Evolutionary conservation across 768 basidiomycete genomes (phyloP).

Genomic region (Amanita subjunquillea): DNA sequence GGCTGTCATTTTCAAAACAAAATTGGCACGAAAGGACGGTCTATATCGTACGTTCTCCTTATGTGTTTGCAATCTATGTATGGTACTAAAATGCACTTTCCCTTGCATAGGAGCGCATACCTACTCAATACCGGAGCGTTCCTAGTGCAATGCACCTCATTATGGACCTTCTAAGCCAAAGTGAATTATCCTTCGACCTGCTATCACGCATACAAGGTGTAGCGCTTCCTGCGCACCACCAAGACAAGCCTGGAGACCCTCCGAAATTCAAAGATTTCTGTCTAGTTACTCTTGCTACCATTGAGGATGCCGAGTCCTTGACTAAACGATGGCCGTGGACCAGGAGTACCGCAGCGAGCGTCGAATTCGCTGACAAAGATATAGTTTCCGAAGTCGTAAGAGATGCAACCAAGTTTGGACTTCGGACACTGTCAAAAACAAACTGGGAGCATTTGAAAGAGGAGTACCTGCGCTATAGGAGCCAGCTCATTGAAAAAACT

Average conservation of each 20-base stretch:
- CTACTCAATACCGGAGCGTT: conserved; percentile 38
- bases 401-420: conserved; percentile 49
- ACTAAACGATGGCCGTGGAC: conserved; percentile 57
- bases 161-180: conserved; percentile 19
- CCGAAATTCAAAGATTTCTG: conserved; percentile 71
- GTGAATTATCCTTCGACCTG: conserved; percentile 3
- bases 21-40: conserved; percentile 58
- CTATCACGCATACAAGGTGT: conserved; percentile 37
- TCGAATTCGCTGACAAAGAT: not conserved
- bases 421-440: conserved; percentile 44
- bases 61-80: not conserved
- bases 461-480: conserved; percentile 61
- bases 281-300: conserved; percentile 43
- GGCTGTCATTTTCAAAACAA: conserved; percentile 15
- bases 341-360: conserved; percentile 7
- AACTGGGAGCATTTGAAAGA: conserved; percentile 56
- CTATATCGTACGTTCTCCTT: conserved; percentile 43
- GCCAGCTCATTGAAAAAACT: conserved; percentile 39
- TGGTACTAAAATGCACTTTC: not conserved
- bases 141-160: conserved; percentile 40
- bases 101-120: conserved; percentile 56
- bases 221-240: conserved; percentile 50
- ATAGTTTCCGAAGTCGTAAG: conserved; percentile 22
- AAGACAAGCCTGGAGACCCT: conserved; percentile 41
- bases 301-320: conserved; percentile 30